Conservation (phyloP, 129 eudicot genomes). For the Lonicera japonica region DNA sequence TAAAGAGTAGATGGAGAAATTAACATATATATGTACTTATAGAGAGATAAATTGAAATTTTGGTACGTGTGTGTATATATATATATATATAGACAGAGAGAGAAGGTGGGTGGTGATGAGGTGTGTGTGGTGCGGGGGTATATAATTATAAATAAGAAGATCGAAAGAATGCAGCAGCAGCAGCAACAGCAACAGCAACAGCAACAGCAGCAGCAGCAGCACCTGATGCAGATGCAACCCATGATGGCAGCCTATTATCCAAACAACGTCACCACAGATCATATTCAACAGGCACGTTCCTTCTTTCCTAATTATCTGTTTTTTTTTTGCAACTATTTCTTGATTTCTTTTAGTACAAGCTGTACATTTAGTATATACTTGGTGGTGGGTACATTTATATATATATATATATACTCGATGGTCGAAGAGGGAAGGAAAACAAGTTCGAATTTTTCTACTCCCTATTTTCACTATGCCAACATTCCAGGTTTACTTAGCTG, state of each 20-base stretch:
- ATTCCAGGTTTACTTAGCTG: too few relatives aligned
- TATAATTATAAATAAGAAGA: conserved; percentile 13
- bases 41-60: conserved; percentile 12
- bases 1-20: too few relatives aligned
- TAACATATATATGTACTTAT: background rate
- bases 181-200: conserved; percentile 48
- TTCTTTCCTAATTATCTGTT: conserved; percentile 2
- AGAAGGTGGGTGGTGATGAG: conserved; percentile 10
- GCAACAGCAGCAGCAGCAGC: conserved; percentile 49
- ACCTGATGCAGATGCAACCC: conserved; percentile 99
- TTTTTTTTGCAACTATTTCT: background rate
- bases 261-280: conserved; percentile 96
- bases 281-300: conserved; percentile 78
- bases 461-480: too few relatives aligned
- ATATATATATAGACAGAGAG: conserved; percentile 1
- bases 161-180: conserved; percentile 32
- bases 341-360: background rate
- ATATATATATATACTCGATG: too few relatives aligned
- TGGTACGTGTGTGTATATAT: too few relatives aligned
- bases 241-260: conserved; percentile 99
- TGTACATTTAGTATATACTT: too few relatives aligned
- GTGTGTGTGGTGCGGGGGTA: too few relatives aligned
- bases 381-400: too few relatives aligned
- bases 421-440: too few relatives aligned
- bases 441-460: too few relatives aligned